These are phyloP conservation scores for Aspergillus biplanus DNA, from an alignment of 495 filamentous ascomycete species.

Conservation along the genomic window DNA sequence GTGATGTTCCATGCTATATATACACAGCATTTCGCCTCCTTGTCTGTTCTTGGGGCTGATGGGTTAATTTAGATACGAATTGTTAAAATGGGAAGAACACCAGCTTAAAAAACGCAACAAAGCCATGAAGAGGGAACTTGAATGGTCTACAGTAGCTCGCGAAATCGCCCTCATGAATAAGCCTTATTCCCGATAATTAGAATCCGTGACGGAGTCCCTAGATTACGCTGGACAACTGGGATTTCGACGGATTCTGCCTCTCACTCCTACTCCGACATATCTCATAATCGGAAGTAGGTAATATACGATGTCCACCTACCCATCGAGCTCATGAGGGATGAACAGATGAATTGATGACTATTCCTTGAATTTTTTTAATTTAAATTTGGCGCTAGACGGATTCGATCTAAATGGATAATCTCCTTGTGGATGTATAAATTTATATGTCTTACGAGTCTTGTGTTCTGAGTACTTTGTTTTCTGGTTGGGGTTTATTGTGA, in stretches of 20 bases:
- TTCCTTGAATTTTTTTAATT: slow-evolving; percentile 11
- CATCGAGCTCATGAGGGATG: slow-evolving; percentile 13
- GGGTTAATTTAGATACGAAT: slow-evolving; percentile 46
- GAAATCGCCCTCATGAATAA: slow-evolving; percentile 96
- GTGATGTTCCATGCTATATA: slow-evolving; percentile 12
- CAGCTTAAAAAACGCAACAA: slow-evolving; percentile 48
- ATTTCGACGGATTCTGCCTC: background rate
- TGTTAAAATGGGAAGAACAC: slow-evolving; percentile 93
- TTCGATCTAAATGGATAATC: slow-evolving; percentile 18
- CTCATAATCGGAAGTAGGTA: background rate
- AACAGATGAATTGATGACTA: slow-evolving; percentile 20
- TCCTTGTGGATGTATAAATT: slow-evolving; percentile 6
- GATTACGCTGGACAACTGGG: background rate
- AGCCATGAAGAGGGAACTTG: slow-evolving; percentile 71
- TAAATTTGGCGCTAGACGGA: slow-evolving; percentile 24
- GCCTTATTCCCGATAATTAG: slow-evolving; percentile 62
- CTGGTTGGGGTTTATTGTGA: background rate
- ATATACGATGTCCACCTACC: slow-evolving; percentile 15
- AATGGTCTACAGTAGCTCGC: slow-evolving; percentile 85
- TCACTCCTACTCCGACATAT: background rate
- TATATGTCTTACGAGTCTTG: background rate
- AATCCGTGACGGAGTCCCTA: background rate
- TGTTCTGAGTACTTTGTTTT: background rate
- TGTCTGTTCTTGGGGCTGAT: slow-evolving; percentile 23
- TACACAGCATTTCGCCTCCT: background rate